These are phyloP conservation scores for Xylariaceae sp. DNA, from an alignment of 2,329 filamentous ascomycete species.

Conservation along the genomic window DNA sequence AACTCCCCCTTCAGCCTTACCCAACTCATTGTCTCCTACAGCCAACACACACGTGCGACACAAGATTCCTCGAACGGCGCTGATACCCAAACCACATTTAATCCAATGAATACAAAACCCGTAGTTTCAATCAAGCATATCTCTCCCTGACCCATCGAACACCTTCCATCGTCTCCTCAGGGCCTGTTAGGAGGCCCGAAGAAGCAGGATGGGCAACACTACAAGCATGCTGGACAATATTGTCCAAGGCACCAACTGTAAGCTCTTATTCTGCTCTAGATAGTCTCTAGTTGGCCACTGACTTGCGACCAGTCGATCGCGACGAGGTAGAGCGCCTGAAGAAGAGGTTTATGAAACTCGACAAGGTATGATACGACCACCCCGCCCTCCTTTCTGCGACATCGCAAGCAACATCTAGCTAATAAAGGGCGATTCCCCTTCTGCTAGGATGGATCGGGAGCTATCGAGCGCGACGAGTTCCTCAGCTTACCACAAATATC, in stretches of 20 bases:
- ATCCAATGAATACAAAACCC: no score
- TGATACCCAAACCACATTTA: no score
- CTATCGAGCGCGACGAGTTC: conserved; percentile 98
- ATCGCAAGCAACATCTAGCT: no score
- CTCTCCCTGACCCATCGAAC: not conserved
- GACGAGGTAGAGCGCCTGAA: conserved; percentile 94
- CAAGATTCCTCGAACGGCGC: no score
- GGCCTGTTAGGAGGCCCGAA: conserved; percentile 18
- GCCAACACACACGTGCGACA: no score
- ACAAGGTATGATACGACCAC: conserved; percentile 64
- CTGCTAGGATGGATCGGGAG: conserved; percentile 86
- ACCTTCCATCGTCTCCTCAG: conserved; percentile 5
- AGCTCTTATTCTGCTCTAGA: conserved; percentile 27
- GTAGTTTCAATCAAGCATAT: no score
- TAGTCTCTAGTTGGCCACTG: not conserved
- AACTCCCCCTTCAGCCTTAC: not conserved
- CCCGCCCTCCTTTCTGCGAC: conserved; percentile 1
- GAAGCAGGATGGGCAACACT: conserved; percentile 60
- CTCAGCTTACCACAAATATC: conserved; percentile 95
- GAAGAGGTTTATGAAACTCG: conserved; percentile 98
- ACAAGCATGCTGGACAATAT: conserved; percentile 88
- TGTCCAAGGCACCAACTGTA: conserved; percentile 95
- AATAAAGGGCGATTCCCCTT: no score
- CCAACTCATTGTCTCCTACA: no score
- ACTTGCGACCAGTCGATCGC: conserved; percentile 68